Evolutionary conservation across 202 grass and related monocot species (phyloP).

Genomic region (Panicum virgatum): DNA sequence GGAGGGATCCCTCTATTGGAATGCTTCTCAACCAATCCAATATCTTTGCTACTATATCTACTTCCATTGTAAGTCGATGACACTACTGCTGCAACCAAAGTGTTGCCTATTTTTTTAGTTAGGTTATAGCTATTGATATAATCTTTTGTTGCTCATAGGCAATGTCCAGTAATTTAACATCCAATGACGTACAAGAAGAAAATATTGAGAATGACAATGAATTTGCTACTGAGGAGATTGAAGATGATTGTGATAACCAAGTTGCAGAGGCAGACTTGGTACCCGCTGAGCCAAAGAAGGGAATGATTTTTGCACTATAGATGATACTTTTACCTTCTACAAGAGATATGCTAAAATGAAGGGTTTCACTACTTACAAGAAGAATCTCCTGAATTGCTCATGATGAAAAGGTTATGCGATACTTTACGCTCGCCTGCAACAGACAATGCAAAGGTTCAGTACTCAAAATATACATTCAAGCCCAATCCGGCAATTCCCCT

Average conservation of each 20-base stretch:
- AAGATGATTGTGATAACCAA: background rate
- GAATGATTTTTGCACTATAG: no score
- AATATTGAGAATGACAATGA: background rate
- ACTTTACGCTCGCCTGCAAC: no score
- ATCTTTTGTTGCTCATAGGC: background rate
- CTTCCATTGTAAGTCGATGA: background rate
- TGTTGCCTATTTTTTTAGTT: background rate
- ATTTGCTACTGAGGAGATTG: background rate
- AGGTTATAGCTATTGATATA: background rate
- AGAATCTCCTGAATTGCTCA: no score
- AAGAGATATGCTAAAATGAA: no score
- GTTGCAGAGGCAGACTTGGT: background rate
- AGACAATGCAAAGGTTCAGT: no score
- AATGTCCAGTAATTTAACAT: background rate
- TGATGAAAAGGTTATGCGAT: no score
- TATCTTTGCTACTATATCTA: background rate
- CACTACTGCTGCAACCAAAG: background rate
- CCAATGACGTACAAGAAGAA: background rate
- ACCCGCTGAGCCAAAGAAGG: background rate
- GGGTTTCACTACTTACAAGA: no score
- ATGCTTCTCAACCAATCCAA: background rate
- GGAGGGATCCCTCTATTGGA: no score
- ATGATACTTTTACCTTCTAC: no score
- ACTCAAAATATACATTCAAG: no score
- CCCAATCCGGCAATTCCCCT: no score